Evolutionary conservation across 176 grass and related monocot species (phyloP).

Genomic region (Carex cristatella): DNA sequence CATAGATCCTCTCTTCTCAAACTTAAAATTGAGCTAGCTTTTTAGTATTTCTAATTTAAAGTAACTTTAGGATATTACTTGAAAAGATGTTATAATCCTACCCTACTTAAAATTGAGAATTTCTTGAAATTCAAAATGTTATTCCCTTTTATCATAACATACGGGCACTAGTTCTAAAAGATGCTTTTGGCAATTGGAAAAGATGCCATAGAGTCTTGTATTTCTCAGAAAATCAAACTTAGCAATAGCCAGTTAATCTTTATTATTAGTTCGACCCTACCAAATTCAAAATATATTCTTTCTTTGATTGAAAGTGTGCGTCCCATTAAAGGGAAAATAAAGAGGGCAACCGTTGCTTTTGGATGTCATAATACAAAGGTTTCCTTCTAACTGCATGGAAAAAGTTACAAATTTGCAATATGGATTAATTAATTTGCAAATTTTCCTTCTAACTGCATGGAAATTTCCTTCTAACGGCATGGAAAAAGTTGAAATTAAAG

Average conservation of each 20-base stretch:
- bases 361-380: neutral
- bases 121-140: neutral
- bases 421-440: neutral
- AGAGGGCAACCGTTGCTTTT: neutral
- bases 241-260: neutral
- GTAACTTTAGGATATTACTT: neutral
- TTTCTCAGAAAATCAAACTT: neutral
- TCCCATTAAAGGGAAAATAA: neutral
- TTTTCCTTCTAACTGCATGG: too few species aligned
- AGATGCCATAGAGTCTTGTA: neutral
- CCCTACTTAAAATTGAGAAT: neutral
- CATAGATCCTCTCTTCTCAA: too few species aligned
- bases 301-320: neutral
- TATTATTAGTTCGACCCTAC: neutral
- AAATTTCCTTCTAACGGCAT: neutral
- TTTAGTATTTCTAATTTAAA: neutral
- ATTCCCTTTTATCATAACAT: neutral
- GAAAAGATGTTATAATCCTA: neutral
- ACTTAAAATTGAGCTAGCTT: neutral
- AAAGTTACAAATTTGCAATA: neutral
- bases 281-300: neutral
- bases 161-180: neutral
- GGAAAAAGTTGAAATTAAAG: neutral
- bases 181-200: neutral
- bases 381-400: neutral